These are phyloP conservation scores for Clarireedia paspali DNA, from an alignment of 2,329 filamentous ascomycete genomes.

Conservation along the genomic window DNA sequence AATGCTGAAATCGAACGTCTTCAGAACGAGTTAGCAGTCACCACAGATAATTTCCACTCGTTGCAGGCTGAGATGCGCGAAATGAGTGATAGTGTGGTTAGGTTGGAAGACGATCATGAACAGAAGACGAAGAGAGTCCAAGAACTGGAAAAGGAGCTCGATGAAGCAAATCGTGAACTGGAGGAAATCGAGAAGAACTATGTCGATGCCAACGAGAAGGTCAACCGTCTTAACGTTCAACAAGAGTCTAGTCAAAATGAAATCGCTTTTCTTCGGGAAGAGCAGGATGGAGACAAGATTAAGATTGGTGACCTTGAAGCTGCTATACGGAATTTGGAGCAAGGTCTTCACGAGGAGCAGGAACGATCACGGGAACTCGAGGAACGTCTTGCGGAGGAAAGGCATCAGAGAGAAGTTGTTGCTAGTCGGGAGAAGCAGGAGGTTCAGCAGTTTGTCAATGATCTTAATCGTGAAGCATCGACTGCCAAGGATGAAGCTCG, in stretches of 20 bases:
- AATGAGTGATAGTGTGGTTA: constrained; percentile 77
- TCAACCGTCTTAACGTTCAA: constrained; percentile 79
- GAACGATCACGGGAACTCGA: constrained; percentile 68
- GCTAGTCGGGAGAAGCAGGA: constrained; percentile 89
- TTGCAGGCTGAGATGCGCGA: constrained; percentile 89
- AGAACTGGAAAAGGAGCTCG: constrained; percentile 73
- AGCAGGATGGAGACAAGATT: constrained; percentile 96
- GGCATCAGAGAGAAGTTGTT: constrained; percentile 78
- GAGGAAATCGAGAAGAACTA: constrained; percentile 80
- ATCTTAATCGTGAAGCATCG: constrained; percentile 79
- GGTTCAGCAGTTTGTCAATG: constrained; percentile 85
- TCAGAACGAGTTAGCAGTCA: constrained; percentile 63
- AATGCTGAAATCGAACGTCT: constrained; percentile 63
- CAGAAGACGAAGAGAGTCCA: constrained; percentile 72
- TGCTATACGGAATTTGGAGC: constrained; percentile 69
- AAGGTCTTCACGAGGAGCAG: constrained; percentile 74
- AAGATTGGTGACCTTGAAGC: constrained; percentile 92
- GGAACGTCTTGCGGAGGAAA: constrained; percentile 68
- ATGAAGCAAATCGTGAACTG: constrained; percentile 78
- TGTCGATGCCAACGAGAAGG: constrained; percentile 78
- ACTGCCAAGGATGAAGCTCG: constrained; percentile 80
- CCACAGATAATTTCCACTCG: constrained; percentile 82
- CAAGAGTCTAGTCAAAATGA: constrained; percentile 89
- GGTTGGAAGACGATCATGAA: constrained; percentile 83
- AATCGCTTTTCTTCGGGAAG: constrained; percentile 89